These are phyloP conservation scores for Arabis hirsuta DNA, from an alignment of 345 rosid genomes.

Conservation along the genomic window DNA sequence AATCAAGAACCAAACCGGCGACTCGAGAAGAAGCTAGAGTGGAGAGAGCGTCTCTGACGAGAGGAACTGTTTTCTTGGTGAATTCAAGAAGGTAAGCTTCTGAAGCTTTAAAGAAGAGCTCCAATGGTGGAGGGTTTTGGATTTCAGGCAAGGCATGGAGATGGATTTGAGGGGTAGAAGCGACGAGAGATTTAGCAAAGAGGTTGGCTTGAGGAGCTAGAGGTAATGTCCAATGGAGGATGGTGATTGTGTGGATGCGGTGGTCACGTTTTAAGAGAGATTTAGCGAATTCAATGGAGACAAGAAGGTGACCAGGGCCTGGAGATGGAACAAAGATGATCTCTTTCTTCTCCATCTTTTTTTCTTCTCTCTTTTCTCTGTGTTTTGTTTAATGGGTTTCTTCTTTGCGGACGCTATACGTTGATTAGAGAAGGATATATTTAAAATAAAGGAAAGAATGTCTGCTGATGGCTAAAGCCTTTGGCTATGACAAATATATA, in stretches of 20 bases:
- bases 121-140: constrained; percentile 35
- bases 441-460: constrained; percentile 2
- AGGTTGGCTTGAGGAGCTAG: constrained; percentile 34
- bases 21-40: background rate
- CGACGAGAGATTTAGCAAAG: constrained; percentile 33
- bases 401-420: background rate
- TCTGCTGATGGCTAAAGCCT: too few relatives aligned
- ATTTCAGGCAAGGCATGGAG: constrained; percentile 35
- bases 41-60: constrained; percentile 34
- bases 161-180: constrained; percentile 35
- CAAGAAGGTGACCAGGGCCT: constrained; percentile 51
- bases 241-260: constrained; percentile 42
- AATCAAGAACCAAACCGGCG: constrained; percentile 52
- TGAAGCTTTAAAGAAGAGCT: constrained; percentile 32
- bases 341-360: constrained; percentile 18
- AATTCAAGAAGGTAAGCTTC: constrained; percentile 41
- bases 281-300: constrained; percentile 55
- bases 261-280: constrained; percentile 46
- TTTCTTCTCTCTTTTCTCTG: background rate
- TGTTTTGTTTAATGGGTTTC: background rate
- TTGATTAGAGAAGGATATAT: background rate
- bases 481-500: too few relatives aligned
- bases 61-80: constrained; percentile 40
- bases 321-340: constrained; percentile 41
- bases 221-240: constrained; percentile 38